Evolutionary conservation across 495 filamentous ascomycete species (phyloP), one percentile per base, ranked within the genome.

Genomic region (Penicillium steckii): DNA sequence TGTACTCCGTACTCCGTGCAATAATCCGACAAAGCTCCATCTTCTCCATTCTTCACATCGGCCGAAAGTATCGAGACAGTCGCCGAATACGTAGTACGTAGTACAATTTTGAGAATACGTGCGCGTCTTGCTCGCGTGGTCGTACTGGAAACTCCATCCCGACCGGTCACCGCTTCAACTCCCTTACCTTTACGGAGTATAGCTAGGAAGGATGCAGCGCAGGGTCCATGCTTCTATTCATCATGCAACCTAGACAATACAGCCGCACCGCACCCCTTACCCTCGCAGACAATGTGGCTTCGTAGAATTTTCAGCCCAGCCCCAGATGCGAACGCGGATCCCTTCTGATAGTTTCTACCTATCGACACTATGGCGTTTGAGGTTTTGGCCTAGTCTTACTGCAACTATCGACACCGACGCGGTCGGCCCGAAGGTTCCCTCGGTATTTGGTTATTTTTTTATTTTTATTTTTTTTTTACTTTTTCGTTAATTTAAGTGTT

Each of bases 151-250:
- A 41, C 38, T 19, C 38, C 38, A 41, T 41, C 38, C 38, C 38
- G 38, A 41, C 38, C 19, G 23, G 38, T 41, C 38, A 41, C 38
- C 38, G 38, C 38, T 41, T n/a, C 17, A 23, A n/a, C 38, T 41
- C 38, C 38, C 38, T 41, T 41, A 5, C 38, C 38, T 41, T 19
- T 8, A 22, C 8, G 18, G 18, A 41, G 18, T n/a, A n/a, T n/a
- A n/a, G n/a, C n/a, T n/a, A n/a, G n/a, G n/a, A 19, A 17, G 38
- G 38, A 22, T 19, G 38, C 38, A 24, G 21, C 38, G 38, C 33
- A 18, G 15, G 8, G 15, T 37, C 33, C n/a, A 35, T 35, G 1
- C 33, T 17, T 37, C 4, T 37, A 15, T 12, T 15, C 33, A 37
- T 19, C 33, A 37, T 37, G 33, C 33, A 37, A 37, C 15, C 10